phyloP scores from a whole-genome alignment of 257 asterid species.

The Ilex asprella region DNA sequence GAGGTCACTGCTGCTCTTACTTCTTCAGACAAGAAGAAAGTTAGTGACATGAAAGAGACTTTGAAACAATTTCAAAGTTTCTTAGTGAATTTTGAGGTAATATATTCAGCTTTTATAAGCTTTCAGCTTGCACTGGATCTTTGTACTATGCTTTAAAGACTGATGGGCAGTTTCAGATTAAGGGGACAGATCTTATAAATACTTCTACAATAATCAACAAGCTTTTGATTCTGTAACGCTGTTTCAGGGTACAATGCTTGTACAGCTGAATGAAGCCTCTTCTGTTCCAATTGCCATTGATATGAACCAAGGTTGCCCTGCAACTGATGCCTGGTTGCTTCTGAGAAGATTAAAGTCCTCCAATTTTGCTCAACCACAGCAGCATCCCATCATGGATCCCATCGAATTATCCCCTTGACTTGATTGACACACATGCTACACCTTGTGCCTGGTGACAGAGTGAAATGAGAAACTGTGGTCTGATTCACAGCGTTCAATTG shows the following conservation, averaged over 20 bases:
- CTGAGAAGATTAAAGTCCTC: constrained; percentile 47
- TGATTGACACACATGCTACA: neutral
- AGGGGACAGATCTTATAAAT: neutral
- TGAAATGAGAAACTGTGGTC: neutral
- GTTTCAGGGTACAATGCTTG: constrained; percentile 66
- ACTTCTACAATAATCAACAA: neutral
- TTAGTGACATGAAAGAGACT: constrained; percentile 39
- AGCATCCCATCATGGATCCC: constrained; percentile 21
- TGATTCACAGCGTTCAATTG: neutral
- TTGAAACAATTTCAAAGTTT: constrained; percentile 58
- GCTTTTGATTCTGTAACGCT: neutral
- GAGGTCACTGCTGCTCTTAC: constrained; percentile 59
- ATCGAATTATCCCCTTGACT: constrained; percentile 41
- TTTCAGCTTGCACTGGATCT: neutral
- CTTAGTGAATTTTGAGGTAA: constrained; percentile 77
- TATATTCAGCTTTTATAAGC: constrained; percentile 3
- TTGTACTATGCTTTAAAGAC: neutral
- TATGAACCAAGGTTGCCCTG: constrained; percentile 70
- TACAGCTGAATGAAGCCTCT: constrained; percentile 44
- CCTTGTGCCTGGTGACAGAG: neutral
- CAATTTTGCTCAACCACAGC: constrained; percentile 19
- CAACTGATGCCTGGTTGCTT: constrained; percentile 69
- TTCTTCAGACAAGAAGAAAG: constrained; percentile 40
- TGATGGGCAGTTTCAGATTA: neutral
- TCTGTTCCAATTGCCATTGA: constrained; percentile 59